A percentile compares a stretch with the other conserved stretches of the same genome.
Evolutionary conservation across 768 basidiomycete genomes (phyloP).

Genomic region (Kwoniella sp.): DNA sequence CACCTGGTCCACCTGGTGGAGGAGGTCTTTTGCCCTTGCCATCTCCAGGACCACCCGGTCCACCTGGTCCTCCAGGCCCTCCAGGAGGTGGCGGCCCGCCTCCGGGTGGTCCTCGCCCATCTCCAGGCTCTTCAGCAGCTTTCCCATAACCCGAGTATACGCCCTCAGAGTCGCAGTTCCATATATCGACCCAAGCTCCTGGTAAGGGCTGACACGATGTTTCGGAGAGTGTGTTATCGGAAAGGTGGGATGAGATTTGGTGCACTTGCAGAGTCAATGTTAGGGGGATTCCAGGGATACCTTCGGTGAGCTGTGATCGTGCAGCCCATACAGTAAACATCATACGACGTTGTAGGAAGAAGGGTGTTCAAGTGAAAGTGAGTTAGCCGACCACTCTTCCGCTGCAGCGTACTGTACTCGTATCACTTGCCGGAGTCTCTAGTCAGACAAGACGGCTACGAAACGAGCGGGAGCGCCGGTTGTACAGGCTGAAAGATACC

Average conservation of each 20-base stretch:
- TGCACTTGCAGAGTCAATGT: constrained; percentile 1
- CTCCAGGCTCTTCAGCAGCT: constrained; percentile 2
- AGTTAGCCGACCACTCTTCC: background rate
- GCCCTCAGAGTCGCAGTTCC: constrained; percentile 10
- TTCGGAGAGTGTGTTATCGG: constrained; percentile 6
- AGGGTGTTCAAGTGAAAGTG: background rate
- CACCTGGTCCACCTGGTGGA: constrained; percentile 7
- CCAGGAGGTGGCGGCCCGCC: background rate
- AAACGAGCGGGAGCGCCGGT: too few relatives aligned
- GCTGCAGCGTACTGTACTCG: too few relatives aligned
- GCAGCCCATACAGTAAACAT: too few relatives aligned
- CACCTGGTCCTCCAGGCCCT: background rate
- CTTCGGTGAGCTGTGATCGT: constrained; percentile 12
- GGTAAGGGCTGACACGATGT: constrained; percentile 7
- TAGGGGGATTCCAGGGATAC: constrained; percentile 7
- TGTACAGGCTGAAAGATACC: too few relatives aligned
- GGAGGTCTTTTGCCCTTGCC: too few relatives aligned
- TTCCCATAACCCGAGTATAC: constrained; percentile 19
- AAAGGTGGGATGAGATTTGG: constrained; percentile 11
- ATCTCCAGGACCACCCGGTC: background rate
- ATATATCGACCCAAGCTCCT: constrained; percentile 18
- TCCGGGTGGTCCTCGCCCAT: background rate
- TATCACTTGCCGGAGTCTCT: too few relatives aligned
- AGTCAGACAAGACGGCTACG: too few relatives aligned
- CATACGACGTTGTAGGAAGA: too few relatives aligned